A percentile compares a stretch with the other conserved stretches of the same genome.
phyloP scores from a whole-genome alignment of 2,329 filamentous ascomycete species.

The Aotearoamyces nothofagi region DNA sequence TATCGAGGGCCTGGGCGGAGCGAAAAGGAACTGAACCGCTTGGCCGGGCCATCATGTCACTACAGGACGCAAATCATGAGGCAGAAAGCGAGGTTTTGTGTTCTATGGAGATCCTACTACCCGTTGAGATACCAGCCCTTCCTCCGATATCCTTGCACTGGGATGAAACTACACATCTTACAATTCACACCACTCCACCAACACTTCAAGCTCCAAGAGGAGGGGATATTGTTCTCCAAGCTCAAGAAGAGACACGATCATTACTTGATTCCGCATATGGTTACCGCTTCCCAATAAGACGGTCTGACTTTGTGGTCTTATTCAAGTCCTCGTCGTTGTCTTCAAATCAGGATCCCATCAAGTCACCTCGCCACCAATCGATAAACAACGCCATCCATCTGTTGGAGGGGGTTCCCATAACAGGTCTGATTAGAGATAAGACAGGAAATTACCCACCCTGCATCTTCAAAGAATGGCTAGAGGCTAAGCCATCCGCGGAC shows the following conservation, averaged over 20 bases:
- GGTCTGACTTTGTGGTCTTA: slow-evolving; percentile 7
- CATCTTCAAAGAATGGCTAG: slow-evolving; percentile 25
- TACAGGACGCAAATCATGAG: slow-evolving; percentile 1
- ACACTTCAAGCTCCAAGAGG: slow-evolving; percentile 33
- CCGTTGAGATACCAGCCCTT: slow-evolving; percentile 8
- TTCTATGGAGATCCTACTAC: slow-evolving; percentile 7
- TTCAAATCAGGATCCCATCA: neutral
- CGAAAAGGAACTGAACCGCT: neutral
- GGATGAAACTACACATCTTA: slow-evolving; percentile 12
- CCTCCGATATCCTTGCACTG: slow-evolving; percentile 13
- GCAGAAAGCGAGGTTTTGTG: neutral
- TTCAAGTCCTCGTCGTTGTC: slow-evolving; percentile 6
- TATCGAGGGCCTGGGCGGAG: slow-evolving; percentile 18
- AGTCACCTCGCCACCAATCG: neutral
- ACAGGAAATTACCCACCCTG: slow-evolving; percentile 11
- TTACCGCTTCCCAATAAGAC: slow-evolving; percentile 8
- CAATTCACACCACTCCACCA: slow-evolving; percentile 31
- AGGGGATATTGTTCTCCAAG: slow-evolving; percentile 27
- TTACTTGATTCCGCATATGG: slow-evolving; percentile 11
- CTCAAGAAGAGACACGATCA: slow-evolving; percentile 10
- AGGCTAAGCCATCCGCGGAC: slow-evolving; percentile 26
- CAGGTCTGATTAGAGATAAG: slow-evolving; percentile 11
- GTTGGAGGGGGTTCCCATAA: neutral
- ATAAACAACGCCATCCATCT: slow-evolving; percentile 1
- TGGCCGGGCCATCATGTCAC: neutral